Base-by-base conservation (phyloP, 306 rosid species). In the Cucumis cinereus region DNA sequence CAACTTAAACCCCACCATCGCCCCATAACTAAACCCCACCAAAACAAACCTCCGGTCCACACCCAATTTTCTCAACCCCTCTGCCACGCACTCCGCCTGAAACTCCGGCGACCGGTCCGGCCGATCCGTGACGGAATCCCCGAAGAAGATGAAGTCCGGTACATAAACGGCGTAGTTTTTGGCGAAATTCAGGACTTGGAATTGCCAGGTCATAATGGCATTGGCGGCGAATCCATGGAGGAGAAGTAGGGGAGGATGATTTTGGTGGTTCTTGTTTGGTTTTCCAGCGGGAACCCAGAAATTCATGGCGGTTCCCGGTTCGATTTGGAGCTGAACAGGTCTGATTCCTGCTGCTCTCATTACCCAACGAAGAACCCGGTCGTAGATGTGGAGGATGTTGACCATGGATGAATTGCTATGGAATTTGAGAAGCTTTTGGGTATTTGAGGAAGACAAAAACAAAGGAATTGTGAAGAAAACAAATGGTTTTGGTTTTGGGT, bases 1-100 rank as follows among this genome's bases (percentile, higher is more conserved):
- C 88, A 86, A 41, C 45, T 76, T 82, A 55, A 84, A 84, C 74
- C 84, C 90, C 24, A 84, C 83, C 82, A 80, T 86, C 13, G 83
- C 88, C 10, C 90, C 86, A 52, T 83, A 86, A 84, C 89, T 83
- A 4, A 79, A 67, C 53, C 73, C 73, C 30, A 67, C 73, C 59
- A 83, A 60, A 36, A 79, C 79, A 72, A 82, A 86, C 79, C 53
- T 1, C 12, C 20, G 74, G 43, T 86, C 80, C 22, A 86, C 86
- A 6, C 86, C 90, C 4, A 86, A 74, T 62, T 36, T 82, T 49
- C 13, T 59, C 80, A 86, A 41, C 22, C 88, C 88, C 80, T 78
- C 67, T 1, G 78, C 84, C 57, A 86, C 74, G n/a, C 90, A 82
- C 78, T 53, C 77, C 35, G 88, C 88, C 54, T 86, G 90, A 52